Conservation (phyloP, 768 basidiomycete genomes). For the Crepidotus variabilis region DNA sequence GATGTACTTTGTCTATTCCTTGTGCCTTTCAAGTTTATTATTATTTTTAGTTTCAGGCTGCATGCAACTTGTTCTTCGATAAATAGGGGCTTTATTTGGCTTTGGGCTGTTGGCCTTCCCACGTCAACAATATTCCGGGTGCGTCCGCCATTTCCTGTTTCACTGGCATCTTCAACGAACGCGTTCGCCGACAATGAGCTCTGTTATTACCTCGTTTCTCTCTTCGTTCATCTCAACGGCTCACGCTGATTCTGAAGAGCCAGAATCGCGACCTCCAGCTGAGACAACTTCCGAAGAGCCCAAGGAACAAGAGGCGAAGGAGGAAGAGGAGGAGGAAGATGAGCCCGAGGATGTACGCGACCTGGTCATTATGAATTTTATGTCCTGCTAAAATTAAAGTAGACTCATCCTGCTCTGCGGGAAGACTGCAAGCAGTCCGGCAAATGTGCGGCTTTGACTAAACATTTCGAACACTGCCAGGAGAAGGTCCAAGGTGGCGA, state of each 20-base stretch:
- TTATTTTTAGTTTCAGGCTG: too few species aligned
- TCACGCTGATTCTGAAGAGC: slow-evolving; percentile 42
- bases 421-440: slow-evolving; percentile 69
- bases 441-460: slow-evolving; percentile 63
- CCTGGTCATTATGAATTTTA: background rate
- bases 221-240: slow-evolving; percentile 42
- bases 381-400: slow-evolving; percentile 2
- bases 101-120: too few species aligned
- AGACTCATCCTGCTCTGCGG: slow-evolving; percentile 69
- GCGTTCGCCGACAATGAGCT: slow-evolving; percentile 25
- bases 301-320: slow-evolving; percentile 49
- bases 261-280: slow-evolving; percentile 23
- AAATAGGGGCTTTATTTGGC: too few species aligned
- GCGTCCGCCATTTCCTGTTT: background rate
- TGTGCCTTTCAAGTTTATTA: too few species aligned
- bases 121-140: background rate
- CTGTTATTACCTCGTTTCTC: slow-evolving; percentile 38
- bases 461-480: slow-evolving; percentile 89
- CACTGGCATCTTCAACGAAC: background rate
- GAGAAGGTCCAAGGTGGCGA: slow-evolving; percentile 81
- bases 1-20: too few species aligned
- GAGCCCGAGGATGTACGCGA: slow-evolving; percentile 81
- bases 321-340: slow-evolving; percentile 35
- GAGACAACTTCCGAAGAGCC: slow-evolving; percentile 29
- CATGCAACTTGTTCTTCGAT: too few species aligned